These are phyloP conservation scores for Eruca vesicaria DNA, from an alignment of 441 rosid species.

Conservation along the genomic window DNA sequence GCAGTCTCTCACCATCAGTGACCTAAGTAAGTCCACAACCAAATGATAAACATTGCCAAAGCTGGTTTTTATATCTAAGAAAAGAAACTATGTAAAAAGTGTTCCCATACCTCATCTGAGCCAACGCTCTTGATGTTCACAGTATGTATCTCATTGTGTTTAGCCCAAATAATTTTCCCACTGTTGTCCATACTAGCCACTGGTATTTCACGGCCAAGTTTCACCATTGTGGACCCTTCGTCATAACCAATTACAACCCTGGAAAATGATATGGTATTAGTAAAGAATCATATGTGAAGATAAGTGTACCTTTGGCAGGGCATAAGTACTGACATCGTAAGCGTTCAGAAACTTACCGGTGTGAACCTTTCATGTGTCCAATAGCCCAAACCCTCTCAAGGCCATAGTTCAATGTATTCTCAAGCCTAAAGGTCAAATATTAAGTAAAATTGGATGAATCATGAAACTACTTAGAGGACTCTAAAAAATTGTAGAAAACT, in stretches of 20 bases:
- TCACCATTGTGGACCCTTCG: constrained; percentile 97
- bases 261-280: constrained; percentile 16
- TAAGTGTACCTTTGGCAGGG: background rate
- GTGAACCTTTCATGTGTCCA: constrained; percentile 73
- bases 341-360: constrained; percentile 53
- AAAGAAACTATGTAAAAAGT: constrained; percentile 9
- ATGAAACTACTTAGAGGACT: background rate
- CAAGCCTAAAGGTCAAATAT: constrained; percentile 60
- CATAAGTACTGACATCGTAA: background rate
- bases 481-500: background rate
- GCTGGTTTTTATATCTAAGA: background rate
- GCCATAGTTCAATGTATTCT: constrained; percentile 82
- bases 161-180: constrained; percentile 99
- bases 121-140: constrained; percentile 96
- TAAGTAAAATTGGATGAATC: background rate
- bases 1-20: constrained; percentile 96
- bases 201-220: constrained; percentile 96
- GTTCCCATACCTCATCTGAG: constrained; percentile 79
- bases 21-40: constrained; percentile 46
- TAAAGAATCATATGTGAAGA: constrained; percentile 2
- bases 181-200: constrained; percentile 99
- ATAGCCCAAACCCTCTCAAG: constrained; percentile 93
- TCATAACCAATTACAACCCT: constrained; percentile 98
- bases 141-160: constrained; percentile 98
- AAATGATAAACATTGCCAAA: constrained; percentile 15